These are phyloP conservation scores for Pouteria campechiana DNA, from an alignment of 179 eudicot genomes.

Conservation along the genomic window DNA sequence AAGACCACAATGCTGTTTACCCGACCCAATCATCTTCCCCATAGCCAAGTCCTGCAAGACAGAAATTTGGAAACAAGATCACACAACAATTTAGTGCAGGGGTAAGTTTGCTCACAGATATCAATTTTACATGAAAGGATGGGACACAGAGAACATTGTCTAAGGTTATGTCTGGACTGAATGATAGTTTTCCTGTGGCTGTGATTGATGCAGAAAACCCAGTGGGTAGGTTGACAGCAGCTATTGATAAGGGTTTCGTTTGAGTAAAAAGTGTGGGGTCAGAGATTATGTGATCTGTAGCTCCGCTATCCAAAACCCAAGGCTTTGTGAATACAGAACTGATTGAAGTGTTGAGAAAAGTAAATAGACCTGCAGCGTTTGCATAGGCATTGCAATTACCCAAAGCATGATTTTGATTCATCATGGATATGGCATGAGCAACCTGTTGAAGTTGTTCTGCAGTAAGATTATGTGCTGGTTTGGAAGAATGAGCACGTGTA, in stretches of 20 bases:
- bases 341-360: no score
- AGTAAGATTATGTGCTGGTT: not conserved
- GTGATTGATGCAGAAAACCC: not conserved
- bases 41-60: not conserved
- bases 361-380: no score
- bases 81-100: not conserved
- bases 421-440: not conserved
- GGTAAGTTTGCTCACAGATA: not conserved
- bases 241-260: no score
- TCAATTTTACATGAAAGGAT: not conserved
- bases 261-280: no score
- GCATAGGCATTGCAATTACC: not conserved
- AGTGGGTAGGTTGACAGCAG: not conserved
- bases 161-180: not conserved
- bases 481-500: no score
- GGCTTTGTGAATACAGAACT: no score
- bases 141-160: slow-evolving; percentile 5
- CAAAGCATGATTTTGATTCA: not conserved
- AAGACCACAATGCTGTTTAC: not conserved
- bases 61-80: not conserved
- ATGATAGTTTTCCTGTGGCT: not conserved
- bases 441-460: not conserved
- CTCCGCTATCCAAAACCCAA: no score
- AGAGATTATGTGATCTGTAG: no score
- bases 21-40: slow-evolving; percentile 4